Evolutionary conservation across 257 asterid genomes (phyloP), one percentile per base, ranked within the genome.

Genomic region (Fraxinus anomala): DNA sequence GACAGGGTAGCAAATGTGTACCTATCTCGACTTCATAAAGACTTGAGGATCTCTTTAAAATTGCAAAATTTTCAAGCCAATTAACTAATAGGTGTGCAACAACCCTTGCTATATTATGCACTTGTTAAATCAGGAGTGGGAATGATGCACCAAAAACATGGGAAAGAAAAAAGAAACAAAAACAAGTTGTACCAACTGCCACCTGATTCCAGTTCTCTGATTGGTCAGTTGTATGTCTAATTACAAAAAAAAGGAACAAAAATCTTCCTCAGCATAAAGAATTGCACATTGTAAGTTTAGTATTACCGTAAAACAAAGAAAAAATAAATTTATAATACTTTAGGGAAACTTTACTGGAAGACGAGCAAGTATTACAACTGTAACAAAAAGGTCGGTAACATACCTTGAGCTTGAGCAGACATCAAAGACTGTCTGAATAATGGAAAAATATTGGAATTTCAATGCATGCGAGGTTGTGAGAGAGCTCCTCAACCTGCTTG

Each of bases 401-500:
- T 54, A 54, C 65, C 36, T 67, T 40, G 47, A 77, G 78, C 86
- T 54, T 40, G 37, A 77, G 78, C 80, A 72, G 76, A 68, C 66
- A 78, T 68, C 59, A 44, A 86, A 28, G 65, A 81, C 79, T 76
- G 82, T 81, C 88, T 77, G 89, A 73, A 80, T 78, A 84, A 6
- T 78, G 79, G 74, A 86, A 83, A 86, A 33, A 19, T 82, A 83
- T 82, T 85, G 69, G 78, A 76, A 80, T 79, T 79, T 73, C 65
- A 76, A 80, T 36, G 23, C 71, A 72, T 81, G 83, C 85, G 86
- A 84, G 79, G 73, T 75, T 78, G 88, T 77, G 74, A 79, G 74
- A 44, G 63, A 73, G 73, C 84, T 79, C 84, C 86, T 78, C 83
- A 76, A 82, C 86, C 88, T 84, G 90, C 87, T 82, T 82, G 82